Evolutionary conservation across 2,329 filamentous ascomycete species (phyloP).

Genomic region (Bipolaris bicolor): DNA sequence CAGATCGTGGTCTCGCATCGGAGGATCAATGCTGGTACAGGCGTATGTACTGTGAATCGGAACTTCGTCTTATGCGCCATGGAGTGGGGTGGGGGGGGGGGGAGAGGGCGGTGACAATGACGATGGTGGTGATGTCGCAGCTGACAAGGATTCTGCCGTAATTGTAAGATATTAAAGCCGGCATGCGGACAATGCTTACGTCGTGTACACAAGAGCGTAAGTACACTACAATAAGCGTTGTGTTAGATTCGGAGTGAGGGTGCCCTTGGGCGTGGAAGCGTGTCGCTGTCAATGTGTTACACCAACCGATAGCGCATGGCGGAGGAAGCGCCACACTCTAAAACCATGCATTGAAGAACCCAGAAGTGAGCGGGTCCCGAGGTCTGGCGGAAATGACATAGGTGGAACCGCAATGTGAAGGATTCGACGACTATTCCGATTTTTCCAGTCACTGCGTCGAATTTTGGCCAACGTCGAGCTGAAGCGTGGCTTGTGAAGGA

Average conservation of each 20-base stretch:
- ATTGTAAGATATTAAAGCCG: not conserved
- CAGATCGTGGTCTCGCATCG: not conserved
- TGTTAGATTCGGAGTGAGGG: not conserved
- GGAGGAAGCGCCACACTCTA: not conserved
- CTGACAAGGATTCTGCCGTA: not conserved
- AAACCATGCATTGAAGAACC: not conserved
- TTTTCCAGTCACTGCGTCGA: not conserved
- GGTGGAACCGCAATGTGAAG: not conserved
- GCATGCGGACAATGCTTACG: not conserved
- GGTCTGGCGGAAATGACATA: not conserved
- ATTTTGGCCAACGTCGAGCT: not conserved
- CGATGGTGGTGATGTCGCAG: not conserved
- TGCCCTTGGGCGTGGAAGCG: not conserved
- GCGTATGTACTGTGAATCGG: not conserved
- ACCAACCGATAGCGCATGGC: not conserved
- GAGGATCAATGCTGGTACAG: not conserved
- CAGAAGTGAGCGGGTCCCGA: not conserved
- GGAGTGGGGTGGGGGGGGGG: not conserved
- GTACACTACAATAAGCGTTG: not conserved
- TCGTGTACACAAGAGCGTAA: not conserved
- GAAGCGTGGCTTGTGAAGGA: conserved; percentile 6
- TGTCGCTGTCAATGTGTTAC: not conserved
- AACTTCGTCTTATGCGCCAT: not conserved
- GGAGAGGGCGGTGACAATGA: not conserved
- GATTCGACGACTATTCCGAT: not conserved